Base-by-base conservation (phyloP, 2,329 filamentous ascomycete species). In the Ophiocordyceps camponoti-saundersi region DNA sequence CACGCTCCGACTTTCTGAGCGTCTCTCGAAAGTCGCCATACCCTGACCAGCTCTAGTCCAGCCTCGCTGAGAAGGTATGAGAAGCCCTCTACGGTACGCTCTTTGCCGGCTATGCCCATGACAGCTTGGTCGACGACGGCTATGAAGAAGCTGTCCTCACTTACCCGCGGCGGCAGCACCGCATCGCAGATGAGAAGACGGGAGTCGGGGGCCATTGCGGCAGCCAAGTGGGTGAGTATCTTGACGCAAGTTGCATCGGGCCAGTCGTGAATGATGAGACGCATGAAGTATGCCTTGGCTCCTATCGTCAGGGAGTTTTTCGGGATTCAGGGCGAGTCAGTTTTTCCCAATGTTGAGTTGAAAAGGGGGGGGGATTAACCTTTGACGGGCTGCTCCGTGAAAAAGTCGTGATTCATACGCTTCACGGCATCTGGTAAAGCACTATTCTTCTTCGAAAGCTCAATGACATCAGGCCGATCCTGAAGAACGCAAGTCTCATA, bases 101-200 rank as follows among this genome's bases (percentile, higher is more conserved):
- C 59, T 41, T 62, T 62, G n/a, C 60, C 59, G 1, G 55, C 58
- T 53, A 62, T 62, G 11, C 57, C 56, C 57, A 63, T 61, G 15
- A 61, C 57, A 11, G 55, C 34, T 6, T 60, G 57, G 46, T 61
- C 59, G 15, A 61, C 47, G 3, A 61, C 56, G 2, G 57, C 55
- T 3, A 56, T 57, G 0, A 56, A 52, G 30, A 61, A 61, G 41
- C 58, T 55, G 20, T 52, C 51, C 43, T 61, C 60, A 16, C 51
- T 52, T 1, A 61, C 59, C 1, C 57, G 54, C 12, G 52, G 44
- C 7, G 59, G 51, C 11, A 62, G 47, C 13, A 61, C 56, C 56
- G 61, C 59, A 18, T 62, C 59, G 47, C 59, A 63, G 36, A 61
- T 49, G 7, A 62, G 53, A 2, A 61, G 50, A 12, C 59, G 53